A percentile compares a stretch with the other conserved stretches of the same genome.
Evolutionary conservation across 176 grass and related monocot species (phyloP).

Genomic region (Hordeum vulgare): DNA sequence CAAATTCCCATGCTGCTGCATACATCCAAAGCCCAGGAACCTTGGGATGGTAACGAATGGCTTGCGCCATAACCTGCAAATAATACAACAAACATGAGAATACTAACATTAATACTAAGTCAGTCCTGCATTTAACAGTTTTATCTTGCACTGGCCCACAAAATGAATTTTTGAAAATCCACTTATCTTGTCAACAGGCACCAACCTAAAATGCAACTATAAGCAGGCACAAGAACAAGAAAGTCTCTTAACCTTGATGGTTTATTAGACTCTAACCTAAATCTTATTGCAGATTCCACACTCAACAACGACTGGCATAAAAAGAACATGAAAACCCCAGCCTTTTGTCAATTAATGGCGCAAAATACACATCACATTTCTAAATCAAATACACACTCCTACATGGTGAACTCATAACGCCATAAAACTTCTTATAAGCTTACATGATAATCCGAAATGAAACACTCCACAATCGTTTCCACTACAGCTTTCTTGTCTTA

Average conservation of each 20-base stretch:
- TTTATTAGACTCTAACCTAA: not conserved
- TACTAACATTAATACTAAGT: not conserved
- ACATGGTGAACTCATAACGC: not conserved
- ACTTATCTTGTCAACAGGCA: not conserved
- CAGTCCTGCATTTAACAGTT: not conserved
- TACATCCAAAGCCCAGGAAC: conserved; percentile 96
- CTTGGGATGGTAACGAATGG: conserved; percentile 66
- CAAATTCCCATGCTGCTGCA: conserved; percentile 95
- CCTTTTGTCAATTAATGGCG: not conserved
- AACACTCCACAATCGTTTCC: not conserved
- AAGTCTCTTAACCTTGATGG: not conserved
- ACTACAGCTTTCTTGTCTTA: not conserved
- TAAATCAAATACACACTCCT: not conserved
- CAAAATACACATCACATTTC: not conserved
- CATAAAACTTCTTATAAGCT: not conserved
- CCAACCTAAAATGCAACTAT: not conserved
- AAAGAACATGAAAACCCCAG: not conserved
- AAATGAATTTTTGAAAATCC: not conserved
- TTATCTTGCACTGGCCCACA: not conserved
- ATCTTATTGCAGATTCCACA: not conserved
- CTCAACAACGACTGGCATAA: not conserved
- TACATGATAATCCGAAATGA: not conserved
- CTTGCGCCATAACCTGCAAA: conserved; percentile 39
- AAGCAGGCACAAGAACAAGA: not conserved
- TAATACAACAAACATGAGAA: conserved; percentile 5